These are phyloP conservation scores for Penicillium alfredii DNA, from an alignment of 495 filamentous ascomycete species.

Conservation along the genomic window DNA sequence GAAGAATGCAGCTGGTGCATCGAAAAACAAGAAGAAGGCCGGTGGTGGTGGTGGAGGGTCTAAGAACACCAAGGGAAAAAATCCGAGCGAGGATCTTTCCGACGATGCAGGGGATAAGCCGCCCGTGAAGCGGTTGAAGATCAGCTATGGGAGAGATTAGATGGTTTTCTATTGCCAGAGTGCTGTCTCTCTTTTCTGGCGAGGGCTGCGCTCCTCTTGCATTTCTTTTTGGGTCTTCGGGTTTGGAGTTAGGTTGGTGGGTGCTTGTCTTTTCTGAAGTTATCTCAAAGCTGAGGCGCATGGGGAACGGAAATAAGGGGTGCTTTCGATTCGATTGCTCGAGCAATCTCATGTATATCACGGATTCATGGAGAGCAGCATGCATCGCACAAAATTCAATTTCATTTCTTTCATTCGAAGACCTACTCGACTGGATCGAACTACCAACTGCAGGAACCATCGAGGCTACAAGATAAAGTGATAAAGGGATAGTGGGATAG, in stretches of 20 bases:
- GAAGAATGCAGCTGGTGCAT: slow-evolving; percentile 5
- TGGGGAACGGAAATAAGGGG: neutral
- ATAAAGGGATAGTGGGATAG: too few species aligned
- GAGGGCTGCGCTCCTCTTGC: neutral
- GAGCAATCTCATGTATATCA: slow-evolving; percentile 20
- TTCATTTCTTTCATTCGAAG: slow-evolving; percentile 1
- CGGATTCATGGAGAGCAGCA: slow-evolving; percentile 9
- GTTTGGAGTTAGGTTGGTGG: slow-evolving; percentile 11
- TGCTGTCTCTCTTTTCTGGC: too few species aligned
- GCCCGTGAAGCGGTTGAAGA: slow-evolving; percentile 45
- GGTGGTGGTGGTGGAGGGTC: slow-evolving; percentile 20
- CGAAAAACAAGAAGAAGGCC: slow-evolving; percentile 11
- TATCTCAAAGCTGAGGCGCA: slow-evolving; percentile 7
- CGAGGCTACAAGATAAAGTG: too few species aligned
- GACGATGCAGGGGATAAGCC: slow-evolving; percentile 40
- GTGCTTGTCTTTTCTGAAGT: slow-evolving; percentile 5
- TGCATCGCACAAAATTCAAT: neutral
- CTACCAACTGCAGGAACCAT: too few species aligned
- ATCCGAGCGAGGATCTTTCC: slow-evolving; percentile 33
- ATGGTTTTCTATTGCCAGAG: neutral
- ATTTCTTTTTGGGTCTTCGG: slow-evolving; percentile 3
- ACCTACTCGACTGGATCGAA: too few species aligned
- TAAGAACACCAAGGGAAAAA: slow-evolving; percentile 29
- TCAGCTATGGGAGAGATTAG: slow-evolving; percentile 45
- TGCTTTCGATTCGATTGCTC: slow-evolving; percentile 2